Base-by-base conservation (phyloP, 306 rosid species). In the Alnus glutinosa region DNA sequence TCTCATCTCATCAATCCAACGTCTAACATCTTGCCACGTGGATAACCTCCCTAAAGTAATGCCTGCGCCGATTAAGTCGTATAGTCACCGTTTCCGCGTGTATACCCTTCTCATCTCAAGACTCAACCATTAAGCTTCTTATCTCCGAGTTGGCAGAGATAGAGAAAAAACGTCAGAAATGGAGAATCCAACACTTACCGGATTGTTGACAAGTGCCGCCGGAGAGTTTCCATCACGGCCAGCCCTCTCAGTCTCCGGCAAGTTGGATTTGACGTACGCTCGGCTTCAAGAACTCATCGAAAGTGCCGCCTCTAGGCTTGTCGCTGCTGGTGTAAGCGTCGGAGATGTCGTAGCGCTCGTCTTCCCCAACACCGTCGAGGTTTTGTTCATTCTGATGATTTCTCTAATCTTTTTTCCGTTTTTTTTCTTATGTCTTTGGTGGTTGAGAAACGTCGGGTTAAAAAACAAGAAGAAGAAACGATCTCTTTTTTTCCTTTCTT, bases 321-420 rank as follows among this genome's bases (percentile, higher is more conserved):
- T 89, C 79, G 78, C 89, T 44, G 74, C 88, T 50, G 98, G 97
- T 0, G 71, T 92, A 83, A 78, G 75, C 28, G 83, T 88, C 44
- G 88, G 86, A 76, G 96, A 95, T 52, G 94, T 89, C 75, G 89
- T 92, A 59, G 96, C 96, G 12, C 98, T 95, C 72, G 89, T 97
- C 71, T 95, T 92, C 82, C 92, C 92, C 23, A 95, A 95, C 79
- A 72, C 89, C 80, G 75, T 95, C 73, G 98, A 91, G 95, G 98
- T 91, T 39, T 67, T 67, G 6, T 9, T 9, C 42, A 3, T 61
- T 30, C 14, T 46, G 44, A 4, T 62, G 32, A 39, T 30, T 5
- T 12, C 15, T 39, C 16, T 69, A 0, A 4, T 66, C 4, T 2
- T 15, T 67, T 72, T 73, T 8, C 28, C 37, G 54, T 36, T 3